These are phyloP conservation scores for Calonectria pteridis DNA, from an alignment of 2,329 filamentous ascomycete genomes.

Conservation along the genomic window DNA sequence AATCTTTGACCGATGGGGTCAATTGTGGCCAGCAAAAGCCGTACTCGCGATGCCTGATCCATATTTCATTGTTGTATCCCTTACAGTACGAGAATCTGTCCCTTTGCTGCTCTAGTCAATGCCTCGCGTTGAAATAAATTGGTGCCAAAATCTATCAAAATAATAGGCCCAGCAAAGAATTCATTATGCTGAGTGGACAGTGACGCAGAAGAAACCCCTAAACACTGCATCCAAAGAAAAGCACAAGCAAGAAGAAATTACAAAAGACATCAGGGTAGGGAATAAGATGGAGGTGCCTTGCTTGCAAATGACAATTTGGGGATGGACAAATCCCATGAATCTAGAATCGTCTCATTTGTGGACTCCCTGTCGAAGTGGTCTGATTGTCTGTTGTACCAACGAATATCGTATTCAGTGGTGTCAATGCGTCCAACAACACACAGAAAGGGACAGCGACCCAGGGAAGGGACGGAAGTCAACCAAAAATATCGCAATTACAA, in stretches of 20 bases:
- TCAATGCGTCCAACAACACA: background rate
- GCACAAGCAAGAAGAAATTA: background rate
- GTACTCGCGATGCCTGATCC: background rate
- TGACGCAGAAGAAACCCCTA: background rate
- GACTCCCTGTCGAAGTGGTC: background rate
- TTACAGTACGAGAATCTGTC: background rate
- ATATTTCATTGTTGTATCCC: background rate
- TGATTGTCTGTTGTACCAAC: background rate
- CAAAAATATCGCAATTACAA: background rate
- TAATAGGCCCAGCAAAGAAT: background rate
- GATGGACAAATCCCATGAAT: background rate
- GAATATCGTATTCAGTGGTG: background rate
- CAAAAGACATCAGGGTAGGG: no score
- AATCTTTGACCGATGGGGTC: background rate
- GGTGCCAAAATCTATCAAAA: background rate
- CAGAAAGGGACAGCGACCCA: background rate
- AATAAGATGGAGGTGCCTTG: no score
- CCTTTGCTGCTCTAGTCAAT: background rate
- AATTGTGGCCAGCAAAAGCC: background rate
- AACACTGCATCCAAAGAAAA: background rate
- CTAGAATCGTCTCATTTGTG: background rate
- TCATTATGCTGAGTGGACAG: background rate
- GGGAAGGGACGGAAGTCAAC: background rate
- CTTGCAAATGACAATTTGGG: background rate
- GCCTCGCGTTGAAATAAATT: background rate